Percentiles rank a stretch among this genome's conserved stretches.
Evolutionary conservation across 225 moss, liverwort and hornwort genomes (phyloP).

Genomic region (Pseudisothecium myosuroides): DNA sequence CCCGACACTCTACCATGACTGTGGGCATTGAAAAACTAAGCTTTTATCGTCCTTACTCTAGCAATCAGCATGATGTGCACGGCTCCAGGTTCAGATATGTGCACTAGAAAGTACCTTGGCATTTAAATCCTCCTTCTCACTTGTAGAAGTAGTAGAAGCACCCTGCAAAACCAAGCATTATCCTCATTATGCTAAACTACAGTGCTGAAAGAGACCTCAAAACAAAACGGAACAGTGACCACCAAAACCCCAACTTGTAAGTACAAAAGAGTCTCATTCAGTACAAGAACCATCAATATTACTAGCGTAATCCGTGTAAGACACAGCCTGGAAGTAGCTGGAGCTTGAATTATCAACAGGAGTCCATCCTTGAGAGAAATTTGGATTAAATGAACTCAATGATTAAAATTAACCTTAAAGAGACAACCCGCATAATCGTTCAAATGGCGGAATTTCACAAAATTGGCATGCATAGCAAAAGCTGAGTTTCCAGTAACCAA

Average conservation of each 20-base stretch:
- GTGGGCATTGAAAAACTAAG: neutral
- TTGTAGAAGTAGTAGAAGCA: slow-evolving; percentile 26
- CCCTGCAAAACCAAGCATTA: slow-evolving; percentile 10
- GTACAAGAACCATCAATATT: neutral
- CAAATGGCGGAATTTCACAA: neutral
- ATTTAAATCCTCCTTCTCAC: slow-evolving; percentile 44
- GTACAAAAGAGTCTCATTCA: neutral
- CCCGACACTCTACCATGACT: neutral
- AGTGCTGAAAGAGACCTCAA: neutral
- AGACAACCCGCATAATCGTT: neutral
- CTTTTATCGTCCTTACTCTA: neutral
- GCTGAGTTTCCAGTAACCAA: neutral
- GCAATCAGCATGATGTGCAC: neutral
- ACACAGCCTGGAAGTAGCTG: neutral
- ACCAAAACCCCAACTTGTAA: neutral
- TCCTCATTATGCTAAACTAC: neutral
- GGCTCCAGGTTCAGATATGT: neutral
- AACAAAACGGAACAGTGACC: neutral
- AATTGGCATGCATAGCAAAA: neutral
- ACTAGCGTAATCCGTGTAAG: neutral
- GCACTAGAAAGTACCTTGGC: slow-evolving; percentile 30
- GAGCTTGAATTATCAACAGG: neutral
- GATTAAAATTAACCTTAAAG: neutral
- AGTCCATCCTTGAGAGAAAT: neutral
- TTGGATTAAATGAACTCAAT: neutral